Evolutionary conservation across 768 basidiomycete species (phyloP).

Genomic region (Hydnomerulius pinastri): DNA sequence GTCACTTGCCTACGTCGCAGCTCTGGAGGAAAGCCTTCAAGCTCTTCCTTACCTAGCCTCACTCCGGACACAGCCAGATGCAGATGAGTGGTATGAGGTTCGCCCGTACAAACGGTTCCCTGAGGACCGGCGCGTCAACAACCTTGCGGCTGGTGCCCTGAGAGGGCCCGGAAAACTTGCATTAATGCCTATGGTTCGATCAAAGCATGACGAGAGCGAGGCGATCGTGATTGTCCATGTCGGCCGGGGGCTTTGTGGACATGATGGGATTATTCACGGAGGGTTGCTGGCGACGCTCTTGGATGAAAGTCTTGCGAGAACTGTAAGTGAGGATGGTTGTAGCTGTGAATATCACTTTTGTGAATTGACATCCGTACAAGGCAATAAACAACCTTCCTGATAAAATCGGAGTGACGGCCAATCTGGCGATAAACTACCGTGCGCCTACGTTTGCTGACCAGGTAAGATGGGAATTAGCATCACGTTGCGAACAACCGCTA

Average conservation of each 20-base stretch:
- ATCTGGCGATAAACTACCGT: conserved; percentile 75
- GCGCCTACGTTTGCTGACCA: conserved; percentile 91
- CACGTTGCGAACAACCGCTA: not conserved
- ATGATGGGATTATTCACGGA: conserved; percentile 94
- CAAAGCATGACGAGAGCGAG: conserved; percentile 74
- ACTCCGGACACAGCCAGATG: conserved; percentile 50
- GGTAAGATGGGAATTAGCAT: conserved; percentile 36
- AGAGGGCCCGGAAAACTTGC: conserved; percentile 87
- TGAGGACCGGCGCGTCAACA: conserved; percentile 76
- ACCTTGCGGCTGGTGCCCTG: conserved; percentile 82
- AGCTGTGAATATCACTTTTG: not conserved
- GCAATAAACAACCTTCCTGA: conserved; percentile 85
- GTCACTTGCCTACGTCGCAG: conserved; percentile 55
- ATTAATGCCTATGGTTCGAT: conserved; percentile 73
- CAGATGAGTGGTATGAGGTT: conserved; percentile 71
- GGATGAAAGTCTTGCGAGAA: conserved; percentile 83
- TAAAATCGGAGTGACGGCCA: conserved; percentile 92
- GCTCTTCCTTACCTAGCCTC: conserved; percentile 57
- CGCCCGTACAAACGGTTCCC: conserved; percentile 74
- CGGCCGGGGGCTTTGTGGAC: conserved; percentile 85
- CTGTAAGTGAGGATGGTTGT: conserved; percentile 48
- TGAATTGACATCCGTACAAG: conserved; percentile 42
- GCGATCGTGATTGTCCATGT: conserved; percentile 74
- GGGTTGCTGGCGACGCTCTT: conserved; percentile 88
- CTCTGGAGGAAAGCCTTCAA: conserved; percentile 71